These are phyloP conservation scores for Medicago arabica DNA, from an alignment of 306 rosid genomes.

Conservation along the genomic window DNA sequence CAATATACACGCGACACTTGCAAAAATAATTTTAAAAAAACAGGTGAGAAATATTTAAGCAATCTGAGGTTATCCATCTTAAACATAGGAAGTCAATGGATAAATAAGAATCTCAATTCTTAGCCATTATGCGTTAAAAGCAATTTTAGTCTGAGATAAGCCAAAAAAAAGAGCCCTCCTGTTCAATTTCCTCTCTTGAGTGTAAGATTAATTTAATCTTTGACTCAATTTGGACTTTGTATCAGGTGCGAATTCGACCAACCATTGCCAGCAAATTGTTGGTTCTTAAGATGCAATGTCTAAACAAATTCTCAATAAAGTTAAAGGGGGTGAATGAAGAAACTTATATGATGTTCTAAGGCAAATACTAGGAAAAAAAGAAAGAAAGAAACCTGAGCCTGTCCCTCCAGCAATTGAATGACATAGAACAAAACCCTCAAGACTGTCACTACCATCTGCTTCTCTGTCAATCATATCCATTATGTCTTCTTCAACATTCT, in stretches of 20 bases:
- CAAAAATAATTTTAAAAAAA: conserved; percentile 2
- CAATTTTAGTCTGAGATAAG: not conserved
- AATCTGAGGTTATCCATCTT: conserved; percentile 18
- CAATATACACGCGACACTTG: not conserved
- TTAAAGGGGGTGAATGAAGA: conserved; percentile 21
- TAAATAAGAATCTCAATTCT: not conserved
- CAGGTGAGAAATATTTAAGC: conserved; percentile 29
- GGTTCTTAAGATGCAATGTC: not conserved
- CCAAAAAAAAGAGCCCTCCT: conserved; percentile 1
- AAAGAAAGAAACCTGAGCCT: conserved; percentile 81
- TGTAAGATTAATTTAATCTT: not conserved
- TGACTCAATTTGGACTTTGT: not conserved
- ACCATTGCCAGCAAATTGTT: conserved; percentile 16
- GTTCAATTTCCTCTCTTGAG: conserved; percentile 23
- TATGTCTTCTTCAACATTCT: conserved; percentile 97
- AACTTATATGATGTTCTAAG: conserved; percentile 2
- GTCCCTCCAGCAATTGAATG: conserved; percentile 99
- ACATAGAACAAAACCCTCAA: conserved; percentile 98
- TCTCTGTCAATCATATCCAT: conserved; percentile 99
- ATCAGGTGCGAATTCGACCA: conserved; percentile 18
- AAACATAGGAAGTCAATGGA: conserved; percentile 15
- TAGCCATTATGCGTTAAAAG: conserved; percentile 1
- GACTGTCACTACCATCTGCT: conserved; percentile 99
- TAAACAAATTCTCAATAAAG: conserved; percentile 28
- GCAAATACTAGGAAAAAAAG: conserved; percentile 21